Conservation (phyloP, 164 flowering plant species). For the Stephania japonica region DNA sequence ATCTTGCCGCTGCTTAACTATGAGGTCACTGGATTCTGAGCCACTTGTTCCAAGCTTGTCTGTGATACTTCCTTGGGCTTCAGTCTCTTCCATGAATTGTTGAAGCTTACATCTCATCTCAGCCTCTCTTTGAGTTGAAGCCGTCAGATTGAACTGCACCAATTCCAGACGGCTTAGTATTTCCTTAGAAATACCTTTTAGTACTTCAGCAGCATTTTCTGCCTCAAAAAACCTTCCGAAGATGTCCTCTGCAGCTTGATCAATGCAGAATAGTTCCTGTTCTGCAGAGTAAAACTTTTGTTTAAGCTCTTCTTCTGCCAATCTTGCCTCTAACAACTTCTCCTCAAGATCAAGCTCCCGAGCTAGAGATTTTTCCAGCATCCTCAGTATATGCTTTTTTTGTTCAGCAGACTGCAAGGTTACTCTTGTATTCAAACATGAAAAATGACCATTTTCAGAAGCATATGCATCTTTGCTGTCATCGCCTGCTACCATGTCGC, state of each 20-base stretch:
- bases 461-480: slow-evolving; percentile 18
- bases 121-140: slow-evolving; percentile 42
- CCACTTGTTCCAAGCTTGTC: slow-evolving; percentile 26
- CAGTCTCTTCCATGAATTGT: slow-evolving; percentile 23
- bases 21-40: slow-evolving; percentile 16
- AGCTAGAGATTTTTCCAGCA: slow-evolving; percentile 88
- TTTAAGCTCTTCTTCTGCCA: slow-evolving; percentile 52
- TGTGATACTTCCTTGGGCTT: slow-evolving; percentile 26
- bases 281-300: slow-evolving; percentile 36
- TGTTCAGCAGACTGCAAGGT: slow-evolving; percentile 63
- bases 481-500: slow-evolving; percentile 37
- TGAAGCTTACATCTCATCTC: slow-evolving; percentile 42
- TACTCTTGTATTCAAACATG: slow-evolving; percentile 27
- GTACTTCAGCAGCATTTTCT: slow-evolving; percentile 54
- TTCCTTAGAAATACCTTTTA: slow-evolving; percentile 59
- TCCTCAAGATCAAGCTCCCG: slow-evolving; percentile 83
- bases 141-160: slow-evolving; percentile 49
- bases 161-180: slow-evolving; percentile 46
- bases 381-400: slow-evolving; percentile 59
- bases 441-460: slow-evolving; percentile 28
- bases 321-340: slow-evolving; percentile 49
- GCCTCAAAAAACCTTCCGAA: slow-evolving; percentile 53
- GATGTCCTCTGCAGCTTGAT: slow-evolving; percentile 41
- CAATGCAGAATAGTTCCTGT: slow-evolving; percentile 40
- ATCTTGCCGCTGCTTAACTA: slow-evolving; percentile 20